Evolutionary conservation across 495 filamentous ascomycete species (phyloP).

Genomic region (Pyrenopolyporus hunteri): DNA sequence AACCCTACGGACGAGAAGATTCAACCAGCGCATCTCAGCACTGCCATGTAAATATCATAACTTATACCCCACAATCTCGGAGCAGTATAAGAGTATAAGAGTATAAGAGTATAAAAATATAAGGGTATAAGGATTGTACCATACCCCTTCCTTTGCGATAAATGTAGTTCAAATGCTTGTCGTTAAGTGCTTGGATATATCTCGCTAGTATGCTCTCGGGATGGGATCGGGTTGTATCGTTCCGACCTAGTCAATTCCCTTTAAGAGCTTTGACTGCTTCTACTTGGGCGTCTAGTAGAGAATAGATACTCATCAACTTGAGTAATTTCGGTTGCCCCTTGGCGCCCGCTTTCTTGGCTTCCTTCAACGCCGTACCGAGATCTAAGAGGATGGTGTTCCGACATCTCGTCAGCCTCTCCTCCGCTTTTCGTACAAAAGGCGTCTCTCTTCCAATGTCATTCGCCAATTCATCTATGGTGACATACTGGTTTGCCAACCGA

Average conservation of each 20-base stretch:
- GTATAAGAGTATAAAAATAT: too few species aligned
- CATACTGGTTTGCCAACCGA: constrained; percentile 53
- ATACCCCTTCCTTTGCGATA: too few species aligned
- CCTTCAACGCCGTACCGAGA: constrained; percentile 77
- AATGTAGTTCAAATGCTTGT: too few species aligned
- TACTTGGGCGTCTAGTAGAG: constrained; percentile 72
- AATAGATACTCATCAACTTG: constrained; percentile 76
- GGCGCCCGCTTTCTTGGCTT: constrained; percentile 62
- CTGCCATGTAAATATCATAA: constrained; percentile 53
- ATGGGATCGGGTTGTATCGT: background rate
- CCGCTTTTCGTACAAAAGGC: constrained; percentile 57
- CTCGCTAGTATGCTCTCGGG: constrained; percentile 20
- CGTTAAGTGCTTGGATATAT: constrained; percentile 44
- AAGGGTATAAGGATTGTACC: constrained; percentile 61
- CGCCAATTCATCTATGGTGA: constrained; percentile 46
- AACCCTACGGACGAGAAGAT: constrained; percentile 61
- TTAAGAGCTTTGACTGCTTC: constrained; percentile 78
- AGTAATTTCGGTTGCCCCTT: constrained; percentile 64
- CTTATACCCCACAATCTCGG: constrained; percentile 39
- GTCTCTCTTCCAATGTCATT: constrained; percentile 50
- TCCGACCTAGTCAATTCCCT: constrained; percentile 39
- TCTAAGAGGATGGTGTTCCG: constrained; percentile 83
- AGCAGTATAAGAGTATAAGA: constrained; percentile 38
- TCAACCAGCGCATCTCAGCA: constrained; percentile 59
- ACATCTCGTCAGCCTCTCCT: constrained; percentile 57